phyloP scores from a whole-genome alignment of 2,329 filamentous ascomycete species.

The Claviceps purpurea region DNA sequence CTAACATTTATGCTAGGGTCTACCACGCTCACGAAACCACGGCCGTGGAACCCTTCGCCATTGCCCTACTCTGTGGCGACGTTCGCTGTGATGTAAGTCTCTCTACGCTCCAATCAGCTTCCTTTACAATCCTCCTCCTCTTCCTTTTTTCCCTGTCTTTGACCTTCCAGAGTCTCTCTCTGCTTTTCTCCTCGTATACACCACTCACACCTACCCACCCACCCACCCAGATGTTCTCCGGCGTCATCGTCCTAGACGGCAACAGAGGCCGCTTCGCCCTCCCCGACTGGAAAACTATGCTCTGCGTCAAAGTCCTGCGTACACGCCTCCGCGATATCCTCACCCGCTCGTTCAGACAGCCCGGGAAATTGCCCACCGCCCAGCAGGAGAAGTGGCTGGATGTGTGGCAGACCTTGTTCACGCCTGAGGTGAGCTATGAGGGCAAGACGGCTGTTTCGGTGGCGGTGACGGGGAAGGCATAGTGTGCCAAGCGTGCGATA shows the following conservation, averaged over 20 bases:
- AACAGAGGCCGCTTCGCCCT: constrained; percentile 76
- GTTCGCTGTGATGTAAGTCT: constrained; percentile 63
- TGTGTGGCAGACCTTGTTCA: constrained; percentile 59
- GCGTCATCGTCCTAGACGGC: constrained; percentile 74
- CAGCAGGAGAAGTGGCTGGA: constrained; percentile 64
- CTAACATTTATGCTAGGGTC: constrained; percentile 34
- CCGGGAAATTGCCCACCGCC: constrained; percentile 46
- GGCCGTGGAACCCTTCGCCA: constrained; percentile 65
- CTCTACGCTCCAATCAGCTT: background rate
- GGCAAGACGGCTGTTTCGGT: constrained; percentile 15
- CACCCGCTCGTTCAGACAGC: constrained; percentile 54
- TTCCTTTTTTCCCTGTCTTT: no score
- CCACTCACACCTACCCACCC: background rate
- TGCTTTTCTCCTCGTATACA: background rate
- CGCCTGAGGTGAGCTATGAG: constrained; percentile 30
- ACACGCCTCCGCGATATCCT: constrained; percentile 63
- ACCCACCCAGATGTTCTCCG: constrained; percentile 57
- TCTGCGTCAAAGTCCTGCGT: constrained; percentile 75
- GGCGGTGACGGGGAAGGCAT: constrained; percentile 16
- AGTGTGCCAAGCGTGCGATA: constrained; percentile 5
- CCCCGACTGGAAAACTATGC: constrained; percentile 78
- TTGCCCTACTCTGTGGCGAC: constrained; percentile 77
- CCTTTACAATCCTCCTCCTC: background rate
- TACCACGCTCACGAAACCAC: constrained; percentile 88
- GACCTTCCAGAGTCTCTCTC: background rate